A percentile compares a stretch with the other conserved stretches of the same genome.
phyloP scores from a whole-genome alignment of 2,329 filamentous ascomycete species.

The Pestalotiopsis sp. region DNA sequence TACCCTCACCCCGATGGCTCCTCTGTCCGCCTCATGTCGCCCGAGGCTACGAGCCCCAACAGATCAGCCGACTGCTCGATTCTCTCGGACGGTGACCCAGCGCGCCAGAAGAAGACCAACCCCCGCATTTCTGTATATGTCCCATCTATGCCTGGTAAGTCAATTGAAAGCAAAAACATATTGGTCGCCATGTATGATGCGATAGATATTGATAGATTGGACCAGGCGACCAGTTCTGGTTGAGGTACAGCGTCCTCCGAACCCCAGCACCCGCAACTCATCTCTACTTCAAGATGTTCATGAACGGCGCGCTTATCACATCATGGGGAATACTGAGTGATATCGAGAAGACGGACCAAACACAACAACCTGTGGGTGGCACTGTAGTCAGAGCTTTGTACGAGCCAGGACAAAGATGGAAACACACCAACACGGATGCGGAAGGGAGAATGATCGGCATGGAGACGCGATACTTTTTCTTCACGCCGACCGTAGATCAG shows the following conservation, averaged over 20 bases:
- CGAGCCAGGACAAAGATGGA: constrained; percentile 46
- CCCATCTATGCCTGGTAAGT: constrained; percentile 54
- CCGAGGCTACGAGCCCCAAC: constrained; percentile 11
- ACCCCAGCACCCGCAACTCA: constrained; percentile 37
- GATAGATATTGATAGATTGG: neutral
- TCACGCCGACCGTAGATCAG: constrained; percentile 40
- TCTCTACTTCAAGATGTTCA: constrained; percentile 57
- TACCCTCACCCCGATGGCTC: constrained; percentile 58
- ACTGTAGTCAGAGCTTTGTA: constrained; percentile 51
- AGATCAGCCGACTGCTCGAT: constrained; percentile 21
- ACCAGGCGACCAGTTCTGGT: constrained; percentile 54
- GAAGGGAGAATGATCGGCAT: constrained; percentile 41
- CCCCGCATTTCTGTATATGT: constrained; percentile 58
- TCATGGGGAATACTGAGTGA: constrained; percentile 48
- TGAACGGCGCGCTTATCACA: constrained; percentile 56
- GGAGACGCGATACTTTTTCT: constrained; percentile 54
- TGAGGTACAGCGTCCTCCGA: constrained; percentile 49
- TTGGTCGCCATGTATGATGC: neutral
- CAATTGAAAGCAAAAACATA: neutral
- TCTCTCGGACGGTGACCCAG: constrained; percentile 30
- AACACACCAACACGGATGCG: constrained; percentile 39
- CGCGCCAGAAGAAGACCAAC: constrained; percentile 34
- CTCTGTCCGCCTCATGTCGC: constrained; percentile 39
- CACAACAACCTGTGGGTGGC: constrained; percentile 32
- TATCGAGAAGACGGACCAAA: neutral